phyloP scores from a whole-genome alignment of 2,329 filamentous ascomycete genomes.

The Aureobasidium uvarum region DNA sequence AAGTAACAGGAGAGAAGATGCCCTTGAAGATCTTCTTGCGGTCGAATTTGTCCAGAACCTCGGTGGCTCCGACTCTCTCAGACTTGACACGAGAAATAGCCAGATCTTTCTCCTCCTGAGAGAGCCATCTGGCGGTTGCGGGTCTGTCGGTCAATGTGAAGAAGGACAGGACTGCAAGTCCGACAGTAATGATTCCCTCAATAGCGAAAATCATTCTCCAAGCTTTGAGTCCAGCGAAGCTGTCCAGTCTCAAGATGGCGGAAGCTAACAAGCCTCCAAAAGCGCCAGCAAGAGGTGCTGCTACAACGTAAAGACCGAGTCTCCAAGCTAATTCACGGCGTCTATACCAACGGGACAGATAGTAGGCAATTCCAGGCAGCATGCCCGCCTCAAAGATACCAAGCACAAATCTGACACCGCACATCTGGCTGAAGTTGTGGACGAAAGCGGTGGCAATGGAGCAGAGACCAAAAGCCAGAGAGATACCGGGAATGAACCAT shows the following conservation, averaged over 20 bases:
- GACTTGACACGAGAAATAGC: constrained; percentile 67
- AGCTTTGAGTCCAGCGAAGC: constrained; percentile 55
- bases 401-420: constrained; percentile 63
- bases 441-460: constrained; percentile 68
- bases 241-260: constrained; percentile 61
- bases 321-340: constrained; percentile 66
- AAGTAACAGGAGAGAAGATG: constrained; percentile 62
- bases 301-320: constrained; percentile 67
- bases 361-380: constrained; percentile 72
- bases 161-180: constrained; percentile 60
- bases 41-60: constrained; percentile 64
- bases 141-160: constrained; percentile 67
- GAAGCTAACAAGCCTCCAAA: constrained; percentile 65
- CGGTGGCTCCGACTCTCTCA: constrained; percentile 61
- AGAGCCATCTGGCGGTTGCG: constrained; percentile 65
- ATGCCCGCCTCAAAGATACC: constrained; percentile 69
- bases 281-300: constrained; percentile 67
- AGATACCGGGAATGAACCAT: constrained; percentile 65
- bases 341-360: constrained; percentile 49
- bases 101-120: constrained; percentile 63
- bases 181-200: constrained; percentile 64
- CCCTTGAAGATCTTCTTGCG: constrained; percentile 59
- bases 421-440: constrained; percentile 51
- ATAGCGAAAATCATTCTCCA: constrained; percentile 73
- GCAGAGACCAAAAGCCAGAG: constrained; percentile 60